Conservation (phyloP, 2,329 filamentous ascomycete genomes). For the Raffaelea arxii region DNA sequence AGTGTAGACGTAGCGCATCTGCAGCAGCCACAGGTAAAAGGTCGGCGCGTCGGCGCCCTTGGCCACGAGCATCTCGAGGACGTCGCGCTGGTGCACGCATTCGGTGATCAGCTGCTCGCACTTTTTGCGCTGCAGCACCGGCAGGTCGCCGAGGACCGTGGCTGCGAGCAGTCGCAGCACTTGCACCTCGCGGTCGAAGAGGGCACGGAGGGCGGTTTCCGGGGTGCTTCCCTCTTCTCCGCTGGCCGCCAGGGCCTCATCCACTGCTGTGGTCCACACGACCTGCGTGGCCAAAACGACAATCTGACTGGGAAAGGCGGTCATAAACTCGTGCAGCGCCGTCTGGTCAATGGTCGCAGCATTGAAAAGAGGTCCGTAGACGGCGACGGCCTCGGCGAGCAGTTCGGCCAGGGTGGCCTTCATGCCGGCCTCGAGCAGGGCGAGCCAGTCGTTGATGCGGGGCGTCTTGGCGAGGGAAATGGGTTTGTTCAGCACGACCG, state of each 20-base stretch:
- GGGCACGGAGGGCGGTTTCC: slow-evolving; percentile 46
- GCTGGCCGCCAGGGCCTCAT: slow-evolving; percentile 62
- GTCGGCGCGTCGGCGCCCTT: slow-evolving; percentile 63
- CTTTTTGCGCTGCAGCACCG: slow-evolving; percentile 82
- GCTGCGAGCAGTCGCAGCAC: slow-evolving; percentile 78
- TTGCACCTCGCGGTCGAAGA: slow-evolving; percentile 76
- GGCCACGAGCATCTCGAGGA: slow-evolving; percentile 76
- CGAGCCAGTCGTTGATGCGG: slow-evolving; percentile 98
- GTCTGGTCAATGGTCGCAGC: slow-evolving; percentile 59
- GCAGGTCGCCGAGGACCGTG: slow-evolving; percentile 82
- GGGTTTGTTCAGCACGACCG: slow-evolving; percentile 76
- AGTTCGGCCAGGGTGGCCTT: slow-evolving; percentile 87
- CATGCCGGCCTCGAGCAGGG: slow-evolving; percentile 84
- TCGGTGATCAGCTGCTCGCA: slow-evolving; percentile 98
- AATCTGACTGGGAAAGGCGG: slow-evolving; percentile 81
- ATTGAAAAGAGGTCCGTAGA: slow-evolving; percentile 71
- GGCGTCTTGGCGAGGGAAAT: slow-evolving; percentile 91
- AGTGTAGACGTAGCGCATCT: slow-evolving; percentile 92
- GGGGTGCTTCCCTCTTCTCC: too few relatives aligned
- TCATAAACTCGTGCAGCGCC: slow-evolving; percentile 71
- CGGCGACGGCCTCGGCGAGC: slow-evolving; percentile 73
- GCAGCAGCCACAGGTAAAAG: slow-evolving; percentile 87
- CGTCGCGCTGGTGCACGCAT: slow-evolving; percentile 93
- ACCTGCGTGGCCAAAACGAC: slow-evolving; percentile 90
- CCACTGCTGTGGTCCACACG: slow-evolving; percentile 84